Conservation (phyloP, 2,329 filamentous ascomycete genomes). For the Zalaria sp. region DNA sequence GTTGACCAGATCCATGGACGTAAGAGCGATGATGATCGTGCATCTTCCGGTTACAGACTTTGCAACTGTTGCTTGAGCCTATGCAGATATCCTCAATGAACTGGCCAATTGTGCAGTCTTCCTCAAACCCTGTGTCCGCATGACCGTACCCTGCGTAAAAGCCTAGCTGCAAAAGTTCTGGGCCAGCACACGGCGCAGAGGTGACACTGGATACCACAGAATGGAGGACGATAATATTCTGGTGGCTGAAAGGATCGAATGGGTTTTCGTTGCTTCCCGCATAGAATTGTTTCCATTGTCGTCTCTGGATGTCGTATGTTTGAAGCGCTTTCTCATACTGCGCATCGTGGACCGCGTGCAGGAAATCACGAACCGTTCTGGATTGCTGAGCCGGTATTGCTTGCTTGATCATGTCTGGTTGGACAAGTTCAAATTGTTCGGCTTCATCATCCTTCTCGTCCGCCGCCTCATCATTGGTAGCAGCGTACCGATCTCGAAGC, state of each 20-base stretch:
- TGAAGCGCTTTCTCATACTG: slow-evolving; percentile 93
- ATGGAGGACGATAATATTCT: slow-evolving; percentile 89
- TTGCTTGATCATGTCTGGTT: slow-evolving; percentile 88
- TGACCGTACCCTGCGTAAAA: slow-evolving; percentile 83
- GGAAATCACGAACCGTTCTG: slow-evolving; percentile 77
- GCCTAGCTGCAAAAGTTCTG: slow-evolving; percentile 74
- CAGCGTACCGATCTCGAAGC: slow-evolving; percentile 57
- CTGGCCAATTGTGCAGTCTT: slow-evolving; percentile 85
- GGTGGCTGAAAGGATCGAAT: slow-evolving; percentile 89
- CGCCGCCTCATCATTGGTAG: slow-evolving; percentile 21
- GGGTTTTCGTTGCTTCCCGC: slow-evolving; percentile 75
- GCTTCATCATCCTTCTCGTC: slow-evolving; percentile 26
- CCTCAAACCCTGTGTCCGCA: slow-evolving; percentile 51
- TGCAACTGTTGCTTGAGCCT: slow-evolving; percentile 62
- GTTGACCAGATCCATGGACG: slow-evolving; percentile 86
- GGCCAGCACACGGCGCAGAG: slow-evolving; percentile 84
- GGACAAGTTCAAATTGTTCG: slow-evolving; percentile 71
- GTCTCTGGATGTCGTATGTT: slow-evolving; percentile 85
- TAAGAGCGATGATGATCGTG: slow-evolving; percentile 90
- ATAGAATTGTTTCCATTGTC: slow-evolving; percentile 92
- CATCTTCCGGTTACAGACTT: slow-evolving; percentile 76
- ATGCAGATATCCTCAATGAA: slow-evolving; percentile 86
- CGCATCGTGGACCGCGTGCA: slow-evolving; percentile 89
- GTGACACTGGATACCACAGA: slow-evolving; percentile 88
- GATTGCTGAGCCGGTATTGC: slow-evolving; percentile 74